These are phyloP conservation scores for Kockovaella imperatae DNA, from an alignment of 768 basidiomycete genomes.

Conservation along the genomic window DNA sequence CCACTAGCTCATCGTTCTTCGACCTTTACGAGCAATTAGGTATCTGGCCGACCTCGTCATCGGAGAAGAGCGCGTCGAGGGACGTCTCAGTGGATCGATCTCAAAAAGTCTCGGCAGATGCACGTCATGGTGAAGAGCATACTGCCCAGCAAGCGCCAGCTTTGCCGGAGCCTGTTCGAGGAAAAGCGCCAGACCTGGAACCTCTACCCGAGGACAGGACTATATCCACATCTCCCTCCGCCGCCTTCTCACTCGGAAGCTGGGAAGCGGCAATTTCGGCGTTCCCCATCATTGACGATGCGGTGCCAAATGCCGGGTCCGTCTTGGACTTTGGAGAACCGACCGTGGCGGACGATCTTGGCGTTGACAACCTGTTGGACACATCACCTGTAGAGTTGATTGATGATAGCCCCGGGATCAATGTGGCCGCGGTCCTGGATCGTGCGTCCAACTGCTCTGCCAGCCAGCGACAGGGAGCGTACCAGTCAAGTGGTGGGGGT, in stretches of 20 bases:
- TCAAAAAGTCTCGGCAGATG: neutral
- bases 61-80: conserved; percentile 12
- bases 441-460: too few relatives aligned
- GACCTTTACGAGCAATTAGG: conserved; percentile 42
- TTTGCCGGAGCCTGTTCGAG: neutral
- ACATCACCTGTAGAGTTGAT: too few relatives aligned
- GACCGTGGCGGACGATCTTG: conserved; percentile 8
- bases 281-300: conserved; percentile 24
- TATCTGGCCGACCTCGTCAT: conserved; percentile 33
- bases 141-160: neutral
- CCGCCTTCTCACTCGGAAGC: conserved; percentile 18
- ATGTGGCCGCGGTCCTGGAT: too few relatives aligned
- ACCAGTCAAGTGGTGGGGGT: too few relatives aligned
- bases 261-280: conserved; percentile 32
- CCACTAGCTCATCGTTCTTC: conserved; percentile 38
- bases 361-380: too few relatives aligned
- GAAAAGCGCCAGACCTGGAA: neutral
- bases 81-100: neutral
- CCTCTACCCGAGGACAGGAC: neutral
- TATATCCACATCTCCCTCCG: conserved; percentile 13
- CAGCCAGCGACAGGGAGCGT: too few relatives aligned
- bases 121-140: neutral
- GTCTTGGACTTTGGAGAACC: conserved; percentile 16
- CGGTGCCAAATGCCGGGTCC: neutral
- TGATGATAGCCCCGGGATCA: too few relatives aligned